Evolutionary conservation across 768 basidiomycete genomes (phyloP), one percentile per base, ranked within the genome.

Genomic region (Tylopilus subfusipes): DNA sequence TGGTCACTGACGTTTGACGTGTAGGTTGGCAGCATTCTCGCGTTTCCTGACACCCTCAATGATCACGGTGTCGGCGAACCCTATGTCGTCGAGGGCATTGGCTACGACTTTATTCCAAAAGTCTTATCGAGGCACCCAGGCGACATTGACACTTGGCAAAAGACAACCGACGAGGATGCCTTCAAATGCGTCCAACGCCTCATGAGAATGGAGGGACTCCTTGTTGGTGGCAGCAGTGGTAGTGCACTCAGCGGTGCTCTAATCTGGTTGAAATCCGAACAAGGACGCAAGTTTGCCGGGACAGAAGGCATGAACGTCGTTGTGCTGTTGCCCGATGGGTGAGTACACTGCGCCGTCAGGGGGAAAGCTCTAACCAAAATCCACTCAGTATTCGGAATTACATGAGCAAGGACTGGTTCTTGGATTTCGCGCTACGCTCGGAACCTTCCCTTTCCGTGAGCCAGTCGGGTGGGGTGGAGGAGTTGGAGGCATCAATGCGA

Each of bases 31-130:
- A 97, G 94, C 61, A 81, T 96, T 53, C 83, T 98, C 29, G 93
- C 93, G 0, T 55, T 76, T 29, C 90, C 93, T 0, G 80, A 84
- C 38, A 57, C 65, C 18, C 74, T 93, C 45, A 93, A 93, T 63
- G 67, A 65, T 2, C 73, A 69, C 21, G 53, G 54, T 48, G 71
- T 69, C 39, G 85, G 80, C 11, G 38, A 58, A 21, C 71, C 74
- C 49, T 98, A 98, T 63, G 68, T 84, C 48, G 84, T 98, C 21
- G 97, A 99, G 68, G 97, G 97, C n/a, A 98, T 98, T 50, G 97
- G 97, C 25, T 93, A 94, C 62, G 93, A 96, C 69, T 96, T 96
- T 66, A 67, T 96, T 42, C 95, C 96, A 1, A 82, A 90, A 40
- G 95, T 95, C 2, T 79, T 98, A 38, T 83, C 86, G 34, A 88